Evolutionary conservation across 2,329 filamentous ascomycete genomes (phyloP).

Genomic region (Cordyceps cicadae): DNA sequence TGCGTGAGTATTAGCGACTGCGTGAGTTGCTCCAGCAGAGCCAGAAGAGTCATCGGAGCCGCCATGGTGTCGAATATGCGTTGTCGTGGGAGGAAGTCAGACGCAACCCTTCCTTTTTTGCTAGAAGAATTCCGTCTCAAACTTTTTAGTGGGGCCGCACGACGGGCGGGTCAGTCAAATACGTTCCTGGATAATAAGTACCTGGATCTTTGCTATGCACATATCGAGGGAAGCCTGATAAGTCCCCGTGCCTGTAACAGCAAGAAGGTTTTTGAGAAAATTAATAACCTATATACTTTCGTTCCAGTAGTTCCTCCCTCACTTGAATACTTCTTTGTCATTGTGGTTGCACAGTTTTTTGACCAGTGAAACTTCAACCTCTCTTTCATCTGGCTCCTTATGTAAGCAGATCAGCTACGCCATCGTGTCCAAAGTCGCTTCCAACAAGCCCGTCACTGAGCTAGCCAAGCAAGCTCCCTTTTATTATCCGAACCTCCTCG

Average conservation of each 20-base stretch:
- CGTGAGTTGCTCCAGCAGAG: slow-evolving; percentile 45
- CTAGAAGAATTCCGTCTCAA: slow-evolving; percentile 2
- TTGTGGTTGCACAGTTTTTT: neutral
- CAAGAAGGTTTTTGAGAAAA: neutral
- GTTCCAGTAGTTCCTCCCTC: neutral
- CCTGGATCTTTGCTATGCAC: neutral
- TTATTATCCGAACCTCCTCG: neutral
- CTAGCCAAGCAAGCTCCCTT: slow-evolving; percentile 1
- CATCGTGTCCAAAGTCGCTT: neutral
- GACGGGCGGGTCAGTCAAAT: neutral
- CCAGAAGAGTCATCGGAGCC: slow-evolving; percentile 39
- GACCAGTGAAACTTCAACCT: neutral
- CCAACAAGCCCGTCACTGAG: neutral
- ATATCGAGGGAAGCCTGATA: neutral
- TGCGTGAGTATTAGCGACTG: slow-evolving; percentile 55
- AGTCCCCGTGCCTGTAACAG: neutral
- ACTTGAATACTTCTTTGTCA: neutral
- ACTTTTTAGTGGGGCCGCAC: slow-evolving; percentile 18
- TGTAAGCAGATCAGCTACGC: neutral
- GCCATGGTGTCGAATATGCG: slow-evolving; percentile 33
- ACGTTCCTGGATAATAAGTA: no score
- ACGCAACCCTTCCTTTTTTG: slow-evolving; percentile 11
- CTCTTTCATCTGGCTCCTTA: neutral
- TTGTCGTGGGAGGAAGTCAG: neutral
- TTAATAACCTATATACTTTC: neutral